Evolutionary conservation across 2,329 filamentous ascomycete genomes (phyloP), one percentile per base, ranked within the genome.

Genomic region (Alternaria infectoria): DNA sequence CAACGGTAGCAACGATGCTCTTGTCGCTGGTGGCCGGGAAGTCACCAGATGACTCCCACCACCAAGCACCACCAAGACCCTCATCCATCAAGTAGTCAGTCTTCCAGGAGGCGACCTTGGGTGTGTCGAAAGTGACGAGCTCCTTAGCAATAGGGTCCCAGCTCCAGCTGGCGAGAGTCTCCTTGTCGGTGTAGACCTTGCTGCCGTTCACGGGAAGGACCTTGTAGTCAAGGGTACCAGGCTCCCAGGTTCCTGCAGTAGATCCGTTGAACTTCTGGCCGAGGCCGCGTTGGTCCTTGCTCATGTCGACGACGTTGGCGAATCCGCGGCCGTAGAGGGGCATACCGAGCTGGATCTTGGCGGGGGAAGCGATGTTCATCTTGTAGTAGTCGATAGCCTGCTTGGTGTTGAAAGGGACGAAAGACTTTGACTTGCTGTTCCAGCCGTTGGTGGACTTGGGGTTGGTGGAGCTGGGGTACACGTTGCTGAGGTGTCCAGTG

Each of bases 401-500:
- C 8, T 64, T 59, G 19, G 75, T 77, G 66, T 73, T 75, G 70
- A 73, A 76, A 5, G 59, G 59, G 2, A 30, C 30, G 19, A 62
- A 67, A 3, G 49, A 25, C 11, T 63, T 21, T 11, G 30, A 25
- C 21, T 55, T 51, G 28, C 19, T 19, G 40, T 59, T 50, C 66
- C 66, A 69, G 36, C 66, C 66, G 30, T 74, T 59, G n/a, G 74
- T 77, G n/a, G 70, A 59, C 7, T 19, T 49, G 6, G 69, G 68
- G 46, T 69, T 67, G 32, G 26, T 57, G 40, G 52, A 64, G 36
- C 70, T 73, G 5, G 67, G 47, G 50, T 74, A 73, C 8, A 74
- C 67, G 60, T 77, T 77, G 64, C 69, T 73, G 23, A 68, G 54
- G 59, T 77, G 74, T 7, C 91, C 93, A 2, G 92, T 85, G 17